phyloP scores from a whole-genome alignment of 73 alveolate genomes.

The Halteria grandinella region DNA sequence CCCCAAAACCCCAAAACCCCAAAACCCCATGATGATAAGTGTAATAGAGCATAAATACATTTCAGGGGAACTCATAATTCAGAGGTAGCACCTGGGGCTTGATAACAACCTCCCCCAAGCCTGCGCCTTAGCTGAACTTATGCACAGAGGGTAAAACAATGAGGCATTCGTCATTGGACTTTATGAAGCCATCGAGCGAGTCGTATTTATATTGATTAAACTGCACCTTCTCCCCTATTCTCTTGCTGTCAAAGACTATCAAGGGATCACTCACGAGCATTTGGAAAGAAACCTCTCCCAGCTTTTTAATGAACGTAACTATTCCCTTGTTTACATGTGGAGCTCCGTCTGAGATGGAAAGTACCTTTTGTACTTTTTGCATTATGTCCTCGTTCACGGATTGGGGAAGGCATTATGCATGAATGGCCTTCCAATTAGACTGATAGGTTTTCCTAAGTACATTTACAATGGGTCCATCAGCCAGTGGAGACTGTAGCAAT shows the following conservation, averaged over 20 bases:
- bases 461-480: slow-evolving; percentile 95
- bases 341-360: slow-evolving; percentile 76
- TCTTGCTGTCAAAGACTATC: slow-evolving; percentile 75
- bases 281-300: slow-evolving; percentile 75
- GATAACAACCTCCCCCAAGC: slow-evolving; percentile 47
- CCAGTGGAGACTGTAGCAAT: slow-evolving; percentile 53
- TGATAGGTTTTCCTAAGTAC: slow-evolving; percentile 94
- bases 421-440: slow-evolving; percentile 85
- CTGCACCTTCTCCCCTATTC: slow-evolving; percentile 89
- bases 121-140: slow-evolving; percentile 61
- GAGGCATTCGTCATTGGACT: slow-evolving; percentile 87
- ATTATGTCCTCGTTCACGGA: slow-evolving; percentile 2
- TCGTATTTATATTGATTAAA: slow-evolving; percentile 90
- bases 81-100: slow-evolving; percentile 64
- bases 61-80: slow-evolving; percentile 69
- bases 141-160: slow-evolving; percentile 89
- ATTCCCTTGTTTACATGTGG: slow-evolving; percentile 77
- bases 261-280: slow-evolving; percentile 88
- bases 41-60: no score
- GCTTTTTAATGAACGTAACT: slow-evolving; percentile 55
- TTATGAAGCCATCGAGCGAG: slow-evolving; percentile 96
- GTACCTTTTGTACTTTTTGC: slow-evolving; percentile 64
- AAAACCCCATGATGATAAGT: no score
- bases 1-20: no score
- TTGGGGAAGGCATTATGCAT: slow-evolving; percentile 63